Percentiles rank a stretch among this genome's conserved stretches.
Evolutionary conservation across 495 filamentous ascomycete genomes (phyloP).

Genomic region (Thozetella sp.): DNA sequence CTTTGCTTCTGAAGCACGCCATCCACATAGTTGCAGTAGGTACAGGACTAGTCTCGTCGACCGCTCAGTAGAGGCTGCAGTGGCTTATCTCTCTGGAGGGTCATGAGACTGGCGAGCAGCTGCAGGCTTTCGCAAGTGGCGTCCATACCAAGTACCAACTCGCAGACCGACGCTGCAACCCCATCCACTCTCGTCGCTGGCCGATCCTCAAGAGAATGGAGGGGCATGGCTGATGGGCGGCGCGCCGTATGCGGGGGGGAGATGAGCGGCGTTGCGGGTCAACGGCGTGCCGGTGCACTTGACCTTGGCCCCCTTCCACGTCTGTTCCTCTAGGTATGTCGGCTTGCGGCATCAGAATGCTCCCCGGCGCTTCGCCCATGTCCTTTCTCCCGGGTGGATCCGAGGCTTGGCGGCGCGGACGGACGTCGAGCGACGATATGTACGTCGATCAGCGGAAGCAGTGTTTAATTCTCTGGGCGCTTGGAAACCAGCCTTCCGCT

Average conservation of each 20-base stretch:
- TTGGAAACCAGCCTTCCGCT: neutral
- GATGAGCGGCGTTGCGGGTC: neutral
- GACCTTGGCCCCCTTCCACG: too few relatives aligned
- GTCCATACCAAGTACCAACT: neutral
- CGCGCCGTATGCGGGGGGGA: too few relatives aligned
- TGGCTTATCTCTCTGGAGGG: neutral
- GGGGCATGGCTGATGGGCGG: too few relatives aligned
- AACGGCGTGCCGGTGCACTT: too few relatives aligned
- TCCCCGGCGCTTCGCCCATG: too few relatives aligned
- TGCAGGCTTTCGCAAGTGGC: neutral
- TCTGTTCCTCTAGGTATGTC: too few relatives aligned
- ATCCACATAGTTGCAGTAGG: neutral
- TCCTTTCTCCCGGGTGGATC: neutral
- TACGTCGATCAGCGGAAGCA: neutral
- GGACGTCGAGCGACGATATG: neutral
- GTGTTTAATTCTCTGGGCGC: neutral
- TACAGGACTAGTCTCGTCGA: neutral
- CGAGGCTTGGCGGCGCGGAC: neutral
- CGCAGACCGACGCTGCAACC: neutral
- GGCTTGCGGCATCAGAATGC: too few relatives aligned
- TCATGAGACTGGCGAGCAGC: neutral
- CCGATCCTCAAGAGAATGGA: too few relatives aligned
- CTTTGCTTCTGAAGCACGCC: neutral
- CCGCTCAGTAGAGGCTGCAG: too few relatives aligned
- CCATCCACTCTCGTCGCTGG: too few relatives aligned